A percentile compares a stretch with the other conserved stretches of the same genome.
phyloP scores from a whole-genome alignment of 257 asterid species.

The Craterostigma plantagineum region DNA sequence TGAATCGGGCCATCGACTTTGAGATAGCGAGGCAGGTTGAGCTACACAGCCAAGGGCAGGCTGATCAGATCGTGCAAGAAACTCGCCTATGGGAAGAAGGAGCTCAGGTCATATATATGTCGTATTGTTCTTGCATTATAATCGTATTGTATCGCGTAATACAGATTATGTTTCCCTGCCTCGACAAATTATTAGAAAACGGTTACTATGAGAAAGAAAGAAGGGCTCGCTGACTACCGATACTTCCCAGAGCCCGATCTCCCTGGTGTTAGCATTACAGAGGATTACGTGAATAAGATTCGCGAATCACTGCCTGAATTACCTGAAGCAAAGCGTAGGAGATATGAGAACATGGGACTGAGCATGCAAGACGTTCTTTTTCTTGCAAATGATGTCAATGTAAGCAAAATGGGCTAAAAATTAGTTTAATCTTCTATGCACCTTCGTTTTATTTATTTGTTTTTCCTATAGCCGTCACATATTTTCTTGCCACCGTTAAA shows the following conservation, averaged over 20 bases:
- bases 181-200: too few relatives aligned
- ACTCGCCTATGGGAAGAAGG: slow-evolving; percentile 99
- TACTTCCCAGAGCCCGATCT: slow-evolving; percentile 99
- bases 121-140: too few relatives aligned
- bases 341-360: slow-evolving; percentile 69
- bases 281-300: slow-evolving; percentile 40
- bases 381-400: slow-evolving; percentile 63
- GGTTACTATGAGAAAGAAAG: slow-evolving; percentile 91
- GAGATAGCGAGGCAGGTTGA: slow-evolving; percentile 82
- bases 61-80: slow-evolving; percentile 75
- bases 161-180: too few relatives aligned
- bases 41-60: slow-evolving; percentile 69
- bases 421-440: too few relatives aligned
- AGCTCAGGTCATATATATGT: slow-evolving; percentile 56
- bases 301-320: slow-evolving; percentile 77
- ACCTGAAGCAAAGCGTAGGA: slow-evolving; percentile 81
- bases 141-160: too few relatives aligned
- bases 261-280: slow-evolving; percentile 61
- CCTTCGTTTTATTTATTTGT: too few relatives aligned
- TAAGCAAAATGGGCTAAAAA: slow-evolving; percentile 29
- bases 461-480: background rate
- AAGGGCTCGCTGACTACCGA: slow-evolving; percentile 94
- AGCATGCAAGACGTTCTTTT: slow-evolving; percentile 96
- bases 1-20: slow-evolving; percentile 85
- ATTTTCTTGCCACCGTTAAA: background rate